These are phyloP conservation scores for Solanum ossicruentum DNA, from an alignment of 257 asterid genomes.

Conservation along the genomic window DNA sequence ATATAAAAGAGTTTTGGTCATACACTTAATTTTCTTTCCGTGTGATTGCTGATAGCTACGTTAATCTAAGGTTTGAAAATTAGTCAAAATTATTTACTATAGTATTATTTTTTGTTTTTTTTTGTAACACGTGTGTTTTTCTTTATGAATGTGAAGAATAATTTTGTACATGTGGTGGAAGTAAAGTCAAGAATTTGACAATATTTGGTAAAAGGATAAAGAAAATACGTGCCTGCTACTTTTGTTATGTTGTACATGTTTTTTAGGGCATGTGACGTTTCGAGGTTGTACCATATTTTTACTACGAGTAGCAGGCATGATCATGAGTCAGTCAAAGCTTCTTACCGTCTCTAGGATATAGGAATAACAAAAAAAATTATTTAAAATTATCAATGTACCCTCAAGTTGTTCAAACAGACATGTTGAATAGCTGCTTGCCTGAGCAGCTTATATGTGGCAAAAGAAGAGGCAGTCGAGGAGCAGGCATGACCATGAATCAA, in stretches of 20 bases:
- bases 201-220: neutral
- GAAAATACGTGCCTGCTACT: neutral
- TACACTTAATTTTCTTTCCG: neutral
- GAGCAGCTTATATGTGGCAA: too few species aligned
- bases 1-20: neutral
- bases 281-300: neutral
- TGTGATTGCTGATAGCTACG: neutral
- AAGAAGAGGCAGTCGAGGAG: too few species aligned
- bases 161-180: neutral
- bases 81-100: neutral
- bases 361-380: too few species aligned
- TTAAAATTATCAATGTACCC: too few species aligned
- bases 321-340: too few species aligned
- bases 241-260: neutral
- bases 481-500: too few species aligned
- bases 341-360: too few species aligned
- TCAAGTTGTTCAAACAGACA: too few species aligned
- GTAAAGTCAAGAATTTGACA: neutral
- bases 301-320: too few species aligned
- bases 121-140: neutral
- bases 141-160: neutral
- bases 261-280: neutral
- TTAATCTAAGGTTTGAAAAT: neutral
- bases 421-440: too few species aligned
- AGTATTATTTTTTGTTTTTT: neutral